A percentile compares a stretch with the other conserved stretches of the same genome.
phyloP scores from a whole-genome alignment of 768 basidiomycete species.

The Suillus weaverae region DNA sequence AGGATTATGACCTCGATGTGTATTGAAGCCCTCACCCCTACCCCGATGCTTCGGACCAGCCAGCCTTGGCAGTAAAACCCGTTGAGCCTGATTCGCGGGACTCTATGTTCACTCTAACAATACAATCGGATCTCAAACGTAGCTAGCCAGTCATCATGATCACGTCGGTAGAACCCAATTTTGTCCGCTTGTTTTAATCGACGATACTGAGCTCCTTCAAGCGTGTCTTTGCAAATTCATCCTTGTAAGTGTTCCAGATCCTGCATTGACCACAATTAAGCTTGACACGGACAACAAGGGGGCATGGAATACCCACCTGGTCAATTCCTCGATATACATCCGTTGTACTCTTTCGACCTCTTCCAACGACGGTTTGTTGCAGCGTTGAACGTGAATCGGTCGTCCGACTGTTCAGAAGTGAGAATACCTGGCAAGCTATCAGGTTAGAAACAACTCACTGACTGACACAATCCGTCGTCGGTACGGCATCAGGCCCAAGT shows the following conservation, averaged over 20 bases:
- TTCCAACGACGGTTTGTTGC: constrained; percentile 79
- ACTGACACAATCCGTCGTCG: constrained; percentile 95
- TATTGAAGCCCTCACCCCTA: background rate
- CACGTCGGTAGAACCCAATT: background rate
- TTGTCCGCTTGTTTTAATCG: constrained; percentile 40
- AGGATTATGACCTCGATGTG: background rate
- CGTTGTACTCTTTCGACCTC: constrained; percentile 78
- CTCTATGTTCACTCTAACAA: background rate
- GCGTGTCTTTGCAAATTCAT: constrained; percentile 84
- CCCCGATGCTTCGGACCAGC: background rate
- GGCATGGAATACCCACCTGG: constrained; percentile 56
- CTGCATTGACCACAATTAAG: constrained; percentile 38
- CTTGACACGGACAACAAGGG: constrained; percentile 1
- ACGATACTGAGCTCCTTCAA: constrained; percentile 77
- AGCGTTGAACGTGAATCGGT: constrained; percentile 78
- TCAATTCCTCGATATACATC: constrained; percentile 89
- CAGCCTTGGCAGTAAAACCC: background rate
- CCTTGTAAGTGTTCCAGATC: constrained; percentile 96
- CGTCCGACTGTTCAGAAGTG: constrained; percentile 63
- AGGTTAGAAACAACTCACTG: constrained; percentile 55
- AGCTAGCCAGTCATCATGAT: background rate
- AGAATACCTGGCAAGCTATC: background rate
- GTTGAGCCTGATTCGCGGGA: too few species aligned
- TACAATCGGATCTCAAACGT: background rate
- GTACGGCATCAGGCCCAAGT: constrained; percentile 93